phyloP scores from a whole-genome alignment of 371 early-diverging fungal species.

The Apophysomyces variabilis region DNA sequence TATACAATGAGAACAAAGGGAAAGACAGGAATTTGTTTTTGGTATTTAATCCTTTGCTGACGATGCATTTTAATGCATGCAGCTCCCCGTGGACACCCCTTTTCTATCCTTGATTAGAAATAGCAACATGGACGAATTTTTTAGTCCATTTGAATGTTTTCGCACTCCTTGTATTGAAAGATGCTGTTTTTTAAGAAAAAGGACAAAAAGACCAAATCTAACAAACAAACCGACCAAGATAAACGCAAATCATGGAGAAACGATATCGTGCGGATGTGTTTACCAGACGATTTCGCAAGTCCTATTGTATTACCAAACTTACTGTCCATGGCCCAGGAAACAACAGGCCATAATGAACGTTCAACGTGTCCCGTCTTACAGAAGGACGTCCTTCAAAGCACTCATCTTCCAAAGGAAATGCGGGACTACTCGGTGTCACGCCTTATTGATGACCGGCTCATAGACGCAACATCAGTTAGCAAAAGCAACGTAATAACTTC shows the following conservation, averaged over 20 bases:
- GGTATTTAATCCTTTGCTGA: not conserved
- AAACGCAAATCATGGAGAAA: not conserved
- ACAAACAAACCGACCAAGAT: not conserved
- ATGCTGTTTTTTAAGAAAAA: slow-evolving; percentile 6
- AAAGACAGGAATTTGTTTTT: too few relatives aligned
- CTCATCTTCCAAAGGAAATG: not conserved
- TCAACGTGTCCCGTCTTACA: not conserved
- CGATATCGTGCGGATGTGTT: not conserved
- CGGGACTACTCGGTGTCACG: slow-evolving; percentile 16
- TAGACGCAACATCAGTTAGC: slow-evolving; percentile 12
- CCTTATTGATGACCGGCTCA: slow-evolving; percentile 17
- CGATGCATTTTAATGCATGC: slow-evolving; percentile 8
- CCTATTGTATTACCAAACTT: slow-evolving; percentile 4
- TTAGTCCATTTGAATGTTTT: not conserved
- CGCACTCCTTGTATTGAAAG: slow-evolving; percentile 5
- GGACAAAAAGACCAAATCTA: not conserved
- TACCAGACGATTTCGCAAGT: slow-evolving; percentile 1
- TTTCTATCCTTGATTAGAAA: slow-evolving; percentile 3
- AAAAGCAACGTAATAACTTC: slow-evolving; percentile 13
- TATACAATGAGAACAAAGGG: not conserved
- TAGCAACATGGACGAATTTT: slow-evolving; percentile 3
- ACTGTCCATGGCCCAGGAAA: not conserved
- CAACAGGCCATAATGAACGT: not conserved
- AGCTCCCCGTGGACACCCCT: not conserved
- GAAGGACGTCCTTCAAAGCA: not conserved